Conservation (phyloP, 1,284 basidiomycete species). For the Leccinum cinnamomeum region DNA sequence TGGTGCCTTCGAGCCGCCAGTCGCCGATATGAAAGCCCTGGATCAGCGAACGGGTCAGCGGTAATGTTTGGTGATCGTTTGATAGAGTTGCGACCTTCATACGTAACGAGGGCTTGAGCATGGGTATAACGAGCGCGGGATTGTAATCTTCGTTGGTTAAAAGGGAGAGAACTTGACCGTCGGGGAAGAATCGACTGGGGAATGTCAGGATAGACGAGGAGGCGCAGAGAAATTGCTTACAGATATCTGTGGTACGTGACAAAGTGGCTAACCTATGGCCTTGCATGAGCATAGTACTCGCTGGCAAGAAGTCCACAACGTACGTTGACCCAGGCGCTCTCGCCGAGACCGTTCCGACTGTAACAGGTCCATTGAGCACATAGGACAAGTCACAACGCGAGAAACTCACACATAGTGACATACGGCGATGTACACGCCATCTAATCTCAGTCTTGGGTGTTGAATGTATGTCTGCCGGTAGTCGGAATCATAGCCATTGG, state of each 20-base stretch:
- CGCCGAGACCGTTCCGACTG: slow-evolving; percentile 76
- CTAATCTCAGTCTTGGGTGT: slow-evolving; percentile 78
- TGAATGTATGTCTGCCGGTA: slow-evolving; percentile 79
- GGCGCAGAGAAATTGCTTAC: slow-evolving; percentile 42
- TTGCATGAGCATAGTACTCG: slow-evolving; percentile 3
- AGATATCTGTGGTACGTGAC: slow-evolving; percentile 84
- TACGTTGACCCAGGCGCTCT: slow-evolving; percentile 83
- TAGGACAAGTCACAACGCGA: not conserved
- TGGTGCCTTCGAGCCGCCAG: slow-evolving; percentile 63
- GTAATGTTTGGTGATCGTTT: not conserved
- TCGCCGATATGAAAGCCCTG: slow-evolving; percentile 71
- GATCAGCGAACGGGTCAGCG: slow-evolving; percentile 4
- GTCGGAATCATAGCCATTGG: slow-evolving; percentile 55
- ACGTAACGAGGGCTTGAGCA: slow-evolving; percentile 72
- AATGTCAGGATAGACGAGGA: slow-evolving; percentile 5
- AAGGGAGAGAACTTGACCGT: slow-evolving; percentile 84
- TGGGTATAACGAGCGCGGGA: slow-evolving; percentile 76
- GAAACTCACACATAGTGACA: slow-evolving; percentile 75
- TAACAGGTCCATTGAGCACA: slow-evolving; percentile 5
- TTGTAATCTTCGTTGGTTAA: slow-evolving; percentile 79
- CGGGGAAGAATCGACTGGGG: slow-evolving; percentile 80
- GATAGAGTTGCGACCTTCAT: slow-evolving; percentile 62
- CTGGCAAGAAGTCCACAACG: slow-evolving; percentile 30
- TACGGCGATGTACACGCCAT: slow-evolving; percentile 88
- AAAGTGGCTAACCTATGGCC: slow-evolving; percentile 60